Evolutionary conservation across 2,329 filamentous ascomycete species (phyloP).

Genomic region (Penicillium frequentans): DNA sequence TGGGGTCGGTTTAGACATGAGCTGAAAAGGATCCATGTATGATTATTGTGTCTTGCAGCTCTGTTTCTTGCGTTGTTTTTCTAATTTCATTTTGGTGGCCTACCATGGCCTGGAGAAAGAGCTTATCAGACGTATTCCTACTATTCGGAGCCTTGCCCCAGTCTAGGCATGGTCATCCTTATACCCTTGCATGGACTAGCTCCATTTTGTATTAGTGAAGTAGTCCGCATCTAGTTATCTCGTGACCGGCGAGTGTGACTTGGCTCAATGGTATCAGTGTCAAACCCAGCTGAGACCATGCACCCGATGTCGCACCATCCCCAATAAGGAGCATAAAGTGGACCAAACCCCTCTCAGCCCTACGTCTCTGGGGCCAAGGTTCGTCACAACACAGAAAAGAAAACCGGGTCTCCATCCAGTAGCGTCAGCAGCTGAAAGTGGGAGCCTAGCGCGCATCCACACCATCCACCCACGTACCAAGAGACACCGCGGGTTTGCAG

Average conservation of each 20-base stretch:
- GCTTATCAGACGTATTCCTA: background rate
- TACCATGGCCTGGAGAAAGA: background rate
- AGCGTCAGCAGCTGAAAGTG: slow-evolving; percentile 25
- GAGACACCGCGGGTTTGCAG: background rate
- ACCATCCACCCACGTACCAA: background rate
- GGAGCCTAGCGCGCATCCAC: slow-evolving; percentile 17
- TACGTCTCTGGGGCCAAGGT: background rate
- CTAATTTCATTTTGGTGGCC: background rate
- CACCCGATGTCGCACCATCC: background rate
- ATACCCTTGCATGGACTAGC: background rate
- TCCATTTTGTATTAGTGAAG: background rate
- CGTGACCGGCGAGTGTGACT: background rate
- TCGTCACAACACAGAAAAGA: background rate
- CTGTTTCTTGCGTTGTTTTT: background rate
- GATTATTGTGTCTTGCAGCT: slow-evolving; percentile 5
- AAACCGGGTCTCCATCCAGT: slow-evolving; percentile 1
- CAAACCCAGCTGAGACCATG: slow-evolving; percentile 6
- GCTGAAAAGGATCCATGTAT: slow-evolving; percentile 11
- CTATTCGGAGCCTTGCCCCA: background rate
- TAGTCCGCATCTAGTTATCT: background rate
- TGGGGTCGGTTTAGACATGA: slow-evolving; percentile 25
- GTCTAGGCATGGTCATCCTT: background rate
- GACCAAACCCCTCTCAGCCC: slow-evolving; percentile 4
- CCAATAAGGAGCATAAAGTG: background rate
- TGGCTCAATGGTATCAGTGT: background rate